phyloP scores from a whole-genome alignment of 768 basidiomycete genomes.

The Leucocoprinus sp. region DNA sequence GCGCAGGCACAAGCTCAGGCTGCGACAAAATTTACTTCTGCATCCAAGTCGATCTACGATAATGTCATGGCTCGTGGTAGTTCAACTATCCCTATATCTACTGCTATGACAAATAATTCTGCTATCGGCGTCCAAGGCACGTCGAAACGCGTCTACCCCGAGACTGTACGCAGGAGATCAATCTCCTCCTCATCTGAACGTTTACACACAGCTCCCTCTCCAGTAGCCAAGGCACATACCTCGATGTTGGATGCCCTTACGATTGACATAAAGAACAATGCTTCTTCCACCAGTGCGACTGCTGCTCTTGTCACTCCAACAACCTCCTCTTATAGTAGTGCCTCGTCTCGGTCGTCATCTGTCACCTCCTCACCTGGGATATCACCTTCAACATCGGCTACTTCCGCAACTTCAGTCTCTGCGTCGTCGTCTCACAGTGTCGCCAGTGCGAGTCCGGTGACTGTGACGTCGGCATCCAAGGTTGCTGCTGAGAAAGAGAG shows the following conservation, averaged over 20 bases:
- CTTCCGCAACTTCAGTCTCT: not conserved
- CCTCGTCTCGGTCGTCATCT: not conserved
- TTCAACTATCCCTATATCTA: constrained; percentile 1
- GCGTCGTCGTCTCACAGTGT: constrained; percentile 7
- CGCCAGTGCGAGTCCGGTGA: constrained; percentile 1
- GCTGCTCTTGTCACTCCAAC: not conserved
- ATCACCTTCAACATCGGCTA: not conserved
- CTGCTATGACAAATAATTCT: not conserved
- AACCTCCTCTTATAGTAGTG: not conserved
- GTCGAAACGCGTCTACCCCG: not conserved
- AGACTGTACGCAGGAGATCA: constrained; percentile 5
- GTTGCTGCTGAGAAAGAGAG: constrained; percentile 9
- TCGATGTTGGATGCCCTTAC: no score
- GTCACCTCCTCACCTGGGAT: not conserved
- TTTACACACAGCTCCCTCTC: not conserved
- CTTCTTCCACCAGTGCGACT: not conserved
- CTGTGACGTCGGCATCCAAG: constrained; percentile 5
- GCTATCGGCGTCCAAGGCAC: not conserved
- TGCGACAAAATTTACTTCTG: constrained; percentile 3
- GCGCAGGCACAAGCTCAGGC: constrained; percentile 1
- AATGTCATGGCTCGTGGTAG: constrained; percentile 5
- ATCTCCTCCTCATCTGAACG: constrained; percentile 1
- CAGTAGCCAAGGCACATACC: not conserved
- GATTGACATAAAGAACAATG: no score
- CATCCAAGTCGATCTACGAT: not conserved